These are phyloP conservation scores for Candida silvatica DNA, from an alignment of 805 yeast species.

Conservation along the genomic window DNA sequence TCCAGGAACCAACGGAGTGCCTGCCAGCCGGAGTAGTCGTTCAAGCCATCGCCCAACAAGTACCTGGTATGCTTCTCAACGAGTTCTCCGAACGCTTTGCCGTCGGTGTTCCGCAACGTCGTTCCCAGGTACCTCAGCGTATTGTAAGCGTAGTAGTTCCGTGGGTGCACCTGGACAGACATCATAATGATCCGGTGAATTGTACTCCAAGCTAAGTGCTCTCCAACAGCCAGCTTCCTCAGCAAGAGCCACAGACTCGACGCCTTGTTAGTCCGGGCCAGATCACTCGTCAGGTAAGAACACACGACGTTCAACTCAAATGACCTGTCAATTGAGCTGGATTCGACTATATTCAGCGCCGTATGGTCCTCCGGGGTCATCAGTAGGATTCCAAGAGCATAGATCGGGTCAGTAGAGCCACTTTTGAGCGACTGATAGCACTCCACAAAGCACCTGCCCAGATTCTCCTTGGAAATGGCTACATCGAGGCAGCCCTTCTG, in stretches of 20 bases:
- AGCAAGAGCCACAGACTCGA: constrained; percentile 24
- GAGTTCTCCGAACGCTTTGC: no score
- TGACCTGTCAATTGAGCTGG: no score
- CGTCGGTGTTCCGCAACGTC: constrained; percentile 2
- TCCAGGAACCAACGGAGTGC: constrained; percentile 8
- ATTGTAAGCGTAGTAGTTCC: constrained; percentile 42
- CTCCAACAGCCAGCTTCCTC: constrained; percentile 6
- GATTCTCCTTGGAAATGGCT: constrained; percentile 7
- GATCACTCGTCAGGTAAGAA: constrained; percentile 15
- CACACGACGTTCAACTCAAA: constrained; percentile 1
- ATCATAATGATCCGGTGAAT: constrained; percentile 13
- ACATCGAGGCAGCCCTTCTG: constrained; percentile 7
- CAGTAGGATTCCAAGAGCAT: constrained; percentile 18
- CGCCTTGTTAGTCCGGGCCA: constrained; percentile 25
- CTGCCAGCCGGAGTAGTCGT: constrained; percentile 18
- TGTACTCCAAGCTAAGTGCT: neutral
- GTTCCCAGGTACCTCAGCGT: constrained; percentile 20
- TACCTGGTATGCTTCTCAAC: constrained; percentile 4
- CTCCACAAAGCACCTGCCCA: constrained; percentile 13
- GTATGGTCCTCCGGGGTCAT: constrained; percentile 23
- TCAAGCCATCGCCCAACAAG: constrained; percentile 8
- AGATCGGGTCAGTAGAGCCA: neutral
- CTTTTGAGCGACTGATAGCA: constrained; percentile 8
- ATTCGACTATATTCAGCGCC: constrained; percentile 10
- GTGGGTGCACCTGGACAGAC: constrained; percentile 32